phyloP scores from a whole-genome alignment of 345 rosid species.

The Draba incana region DNA sequence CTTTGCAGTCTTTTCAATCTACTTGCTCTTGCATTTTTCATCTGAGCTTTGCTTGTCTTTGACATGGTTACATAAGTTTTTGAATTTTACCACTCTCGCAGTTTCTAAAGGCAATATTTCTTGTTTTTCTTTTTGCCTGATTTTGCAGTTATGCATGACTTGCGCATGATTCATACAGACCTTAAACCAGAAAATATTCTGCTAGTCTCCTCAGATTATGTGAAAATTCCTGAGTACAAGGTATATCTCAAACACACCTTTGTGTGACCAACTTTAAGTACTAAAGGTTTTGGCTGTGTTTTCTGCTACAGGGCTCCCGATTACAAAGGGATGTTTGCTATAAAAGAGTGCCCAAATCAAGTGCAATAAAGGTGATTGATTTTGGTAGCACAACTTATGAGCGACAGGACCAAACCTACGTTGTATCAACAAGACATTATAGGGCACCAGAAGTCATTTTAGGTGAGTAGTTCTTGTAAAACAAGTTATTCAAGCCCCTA shows the following conservation, averaged over 20 bases:
- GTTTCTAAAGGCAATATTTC: neutral
- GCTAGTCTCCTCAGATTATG: constrained; percentile 71
- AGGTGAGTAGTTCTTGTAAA: constrained; percentile 46
- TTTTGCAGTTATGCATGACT: constrained; percentile 88
- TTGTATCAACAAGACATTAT: constrained; percentile 86
- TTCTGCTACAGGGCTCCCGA: constrained; percentile 49
- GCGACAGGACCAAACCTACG: constrained; percentile 75
- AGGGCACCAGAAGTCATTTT: constrained; percentile 92
- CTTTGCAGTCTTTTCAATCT: constrained; percentile 55
- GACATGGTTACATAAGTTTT: constrained; percentile 18
- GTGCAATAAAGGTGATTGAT: constrained; percentile 87
- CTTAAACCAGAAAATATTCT: constrained; percentile 90
- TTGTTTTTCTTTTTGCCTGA: neutral
- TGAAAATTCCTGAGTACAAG: constrained; percentile 81
- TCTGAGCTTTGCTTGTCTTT: constrained; percentile 34
- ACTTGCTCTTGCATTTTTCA: constrained; percentile 29
- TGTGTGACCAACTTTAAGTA: neutral
- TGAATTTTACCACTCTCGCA: neutral
- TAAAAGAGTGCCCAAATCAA: constrained; percentile 82
- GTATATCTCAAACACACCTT: constrained; percentile 37
- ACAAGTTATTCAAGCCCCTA: neutral
- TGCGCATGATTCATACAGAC: constrained; percentile 82
- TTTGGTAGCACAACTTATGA: constrained; percentile 91
- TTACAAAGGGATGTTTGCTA: constrained; percentile 58
- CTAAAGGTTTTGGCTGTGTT: neutral